These are phyloP conservation scores for Rhodomyrtus psidioides DNA, from an alignment of 441 rosid genomes.

Conservation along the genomic window DNA sequence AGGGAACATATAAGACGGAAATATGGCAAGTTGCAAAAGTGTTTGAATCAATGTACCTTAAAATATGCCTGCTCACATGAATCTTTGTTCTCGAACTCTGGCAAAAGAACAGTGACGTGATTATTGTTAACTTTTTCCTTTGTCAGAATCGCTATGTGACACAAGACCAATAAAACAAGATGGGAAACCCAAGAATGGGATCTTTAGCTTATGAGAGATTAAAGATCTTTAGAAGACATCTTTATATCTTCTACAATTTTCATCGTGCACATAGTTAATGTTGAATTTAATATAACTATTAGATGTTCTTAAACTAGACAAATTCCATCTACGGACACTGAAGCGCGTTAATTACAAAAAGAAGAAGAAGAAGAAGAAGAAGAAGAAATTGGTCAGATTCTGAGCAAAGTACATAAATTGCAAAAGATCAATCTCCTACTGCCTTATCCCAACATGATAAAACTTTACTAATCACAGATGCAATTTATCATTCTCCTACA, in stretches of 20 bases:
- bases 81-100: conserved; percentile 73
- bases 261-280: background rate
- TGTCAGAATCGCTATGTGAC: background rate
- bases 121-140: background rate
- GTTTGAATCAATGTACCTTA: conserved; percentile 42
- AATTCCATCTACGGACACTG: background rate
- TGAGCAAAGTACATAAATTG: background rate
- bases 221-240: background rate
- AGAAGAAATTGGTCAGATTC: background rate
- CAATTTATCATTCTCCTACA: background rate
- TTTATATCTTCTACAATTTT: background rate
- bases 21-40: background rate
- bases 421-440: background rate
- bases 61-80: conserved; percentile 83
- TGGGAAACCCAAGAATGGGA: background rate
- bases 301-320: background rate
- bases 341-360: background rate
- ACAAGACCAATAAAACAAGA: background rate
- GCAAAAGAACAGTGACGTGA: conserved; percentile 1
- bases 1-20: background rate
- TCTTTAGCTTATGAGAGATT: background rate
- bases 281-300: background rate
- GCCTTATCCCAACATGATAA: background rate
- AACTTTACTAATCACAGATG: background rate
- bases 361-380: no score